Conservation (phyloP, 2,329 filamentous ascomycete genomes). For the Alternaria sp. region DNA sequence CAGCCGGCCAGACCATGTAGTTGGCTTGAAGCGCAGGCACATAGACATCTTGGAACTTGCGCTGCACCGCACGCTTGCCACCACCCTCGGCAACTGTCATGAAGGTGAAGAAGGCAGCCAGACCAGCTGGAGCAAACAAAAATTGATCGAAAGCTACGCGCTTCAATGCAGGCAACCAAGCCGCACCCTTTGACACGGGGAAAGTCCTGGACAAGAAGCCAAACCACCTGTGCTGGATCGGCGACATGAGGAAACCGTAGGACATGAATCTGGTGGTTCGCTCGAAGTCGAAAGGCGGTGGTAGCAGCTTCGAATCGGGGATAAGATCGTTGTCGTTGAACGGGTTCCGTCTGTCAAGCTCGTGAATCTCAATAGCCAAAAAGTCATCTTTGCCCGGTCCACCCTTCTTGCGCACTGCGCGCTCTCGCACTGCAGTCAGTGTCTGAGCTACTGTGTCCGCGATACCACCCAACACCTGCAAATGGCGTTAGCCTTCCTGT, state of each 20-base stretch:
- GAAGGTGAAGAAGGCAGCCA: slow-evolving; percentile 89
- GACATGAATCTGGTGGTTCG: slow-evolving; percentile 94
- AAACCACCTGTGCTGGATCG: slow-evolving; percentile 96
- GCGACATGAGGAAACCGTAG: slow-evolving; percentile 96
- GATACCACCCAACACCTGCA: slow-evolving; percentile 79
- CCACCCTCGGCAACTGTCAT: slow-evolving; percentile 98
- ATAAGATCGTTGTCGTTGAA: slow-evolving; percentile 72
- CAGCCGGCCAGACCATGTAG: slow-evolving; percentile 91
- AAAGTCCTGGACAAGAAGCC: slow-evolving; percentile 82
- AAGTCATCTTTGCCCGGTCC: slow-evolving; percentile 72
- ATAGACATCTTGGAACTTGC: slow-evolving; percentile 94
- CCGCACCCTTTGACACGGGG: slow-evolving; percentile 77
- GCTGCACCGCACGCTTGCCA: slow-evolving; percentile 76
- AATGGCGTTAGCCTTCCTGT: slow-evolving; percentile 16
- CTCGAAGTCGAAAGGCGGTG: slow-evolving; percentile 94
- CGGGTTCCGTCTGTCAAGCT: slow-evolving; percentile 83
- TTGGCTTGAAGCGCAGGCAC: slow-evolving; percentile 94
- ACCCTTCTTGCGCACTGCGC: slow-evolving; percentile 72
- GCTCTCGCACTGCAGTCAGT: slow-evolving; percentile 82
- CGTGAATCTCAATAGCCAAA: slow-evolving; percentile 86
- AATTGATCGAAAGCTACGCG: slow-evolving; percentile 92
- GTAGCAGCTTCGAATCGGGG: slow-evolving; percentile 67
- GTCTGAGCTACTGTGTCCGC: slow-evolving; percentile 96
- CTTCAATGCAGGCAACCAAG: slow-evolving; percentile 82
- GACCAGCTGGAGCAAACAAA: slow-evolving; percentile 87